These are phyloP conservation scores for Eucalyptus sp. DNA, from an alignment of 345 rosid species.

Conservation along the genomic window DNA sequence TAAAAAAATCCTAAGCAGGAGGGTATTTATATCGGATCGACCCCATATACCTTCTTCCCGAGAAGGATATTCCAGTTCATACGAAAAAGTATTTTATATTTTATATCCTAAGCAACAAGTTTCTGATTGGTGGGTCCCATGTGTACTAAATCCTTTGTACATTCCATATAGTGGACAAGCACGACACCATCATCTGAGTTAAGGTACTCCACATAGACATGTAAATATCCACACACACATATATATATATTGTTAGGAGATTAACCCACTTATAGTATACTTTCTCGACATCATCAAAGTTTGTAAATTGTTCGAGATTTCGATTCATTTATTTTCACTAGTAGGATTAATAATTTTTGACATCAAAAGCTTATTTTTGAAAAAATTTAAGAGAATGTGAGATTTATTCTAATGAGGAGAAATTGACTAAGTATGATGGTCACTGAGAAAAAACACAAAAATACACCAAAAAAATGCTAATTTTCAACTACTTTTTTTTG, in stretches of 20 bases:
- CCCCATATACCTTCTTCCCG: not conserved
- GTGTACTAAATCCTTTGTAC: not conserved
- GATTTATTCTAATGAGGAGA: not conserved
- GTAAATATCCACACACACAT: too few species aligned
- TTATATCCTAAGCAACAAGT: not conserved
- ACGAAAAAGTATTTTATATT: not conserved
- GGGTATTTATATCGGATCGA: not conserved
- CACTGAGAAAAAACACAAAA: not conserved
- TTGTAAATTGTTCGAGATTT: not conserved
- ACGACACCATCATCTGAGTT: not conserved
- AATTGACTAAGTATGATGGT: not conserved
- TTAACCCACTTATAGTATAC: not conserved
- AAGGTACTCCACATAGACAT: too few species aligned
- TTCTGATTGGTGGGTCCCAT: not conserved
- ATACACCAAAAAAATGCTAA: not conserved
- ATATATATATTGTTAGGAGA: not conserved
- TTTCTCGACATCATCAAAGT: not conserved
- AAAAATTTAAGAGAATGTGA: not conserved
- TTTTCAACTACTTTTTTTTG: not conserved
- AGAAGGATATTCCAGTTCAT: not conserved
- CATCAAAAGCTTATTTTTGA: not conserved
- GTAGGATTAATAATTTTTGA: not conserved
- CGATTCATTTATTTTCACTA: accelerated
- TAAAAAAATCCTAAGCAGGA: not conserved
- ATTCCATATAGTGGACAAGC: not conserved